phyloP scores from a whole-genome alignment of 306 rosid genomes.

The Cucumis cinereus region DNA sequence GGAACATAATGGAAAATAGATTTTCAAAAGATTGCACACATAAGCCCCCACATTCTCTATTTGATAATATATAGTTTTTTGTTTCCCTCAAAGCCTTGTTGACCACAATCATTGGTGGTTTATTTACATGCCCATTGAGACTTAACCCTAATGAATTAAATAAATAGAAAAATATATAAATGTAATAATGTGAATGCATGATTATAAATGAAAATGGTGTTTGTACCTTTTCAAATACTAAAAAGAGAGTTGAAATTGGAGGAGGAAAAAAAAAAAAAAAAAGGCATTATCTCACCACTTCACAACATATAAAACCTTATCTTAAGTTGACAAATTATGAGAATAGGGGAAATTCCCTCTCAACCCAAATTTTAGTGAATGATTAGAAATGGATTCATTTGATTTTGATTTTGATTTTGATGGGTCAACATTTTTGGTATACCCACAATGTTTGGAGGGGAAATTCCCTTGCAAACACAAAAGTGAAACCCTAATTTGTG shows the following conservation, averaged over 20 bases:
- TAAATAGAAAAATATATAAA: neutral
- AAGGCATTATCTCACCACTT: neutral
- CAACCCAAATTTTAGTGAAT: neutral
- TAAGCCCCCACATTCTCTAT: neutral
- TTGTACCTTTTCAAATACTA: neutral
- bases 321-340: conserved; percentile 1
- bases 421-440: conserved; percentile 1
- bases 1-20: neutral
- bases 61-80: neutral
- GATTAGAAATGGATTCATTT: neutral
- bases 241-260: neutral
- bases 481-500: neutral
- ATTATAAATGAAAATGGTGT: neutral
- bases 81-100: neutral
- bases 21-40: conserved; percentile 4
- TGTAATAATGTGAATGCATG: neutral
- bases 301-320: neutral
- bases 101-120: neutral
- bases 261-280: neutral
- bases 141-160: neutral
- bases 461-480: neutral
- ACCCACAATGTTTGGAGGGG: conserved; percentile 3
- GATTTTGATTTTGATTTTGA: neutral
- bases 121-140: neutral
- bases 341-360: neutral